Conservation (phyloP, 176 grass and related monocot genomes). For the Oropetium thomaeum region DNA sequence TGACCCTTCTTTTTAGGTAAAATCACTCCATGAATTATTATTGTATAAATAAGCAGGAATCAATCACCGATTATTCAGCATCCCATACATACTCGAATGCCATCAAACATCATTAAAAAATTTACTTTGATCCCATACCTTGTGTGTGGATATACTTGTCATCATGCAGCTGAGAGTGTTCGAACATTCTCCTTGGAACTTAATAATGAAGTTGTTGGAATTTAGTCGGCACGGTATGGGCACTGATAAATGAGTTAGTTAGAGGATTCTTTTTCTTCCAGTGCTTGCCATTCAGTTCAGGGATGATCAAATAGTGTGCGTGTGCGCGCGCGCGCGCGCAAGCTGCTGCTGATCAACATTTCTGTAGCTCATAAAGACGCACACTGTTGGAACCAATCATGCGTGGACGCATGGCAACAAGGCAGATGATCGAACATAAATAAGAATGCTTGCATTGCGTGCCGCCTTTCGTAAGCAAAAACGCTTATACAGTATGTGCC, state of each 20-base stretch:
- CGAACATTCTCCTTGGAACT: neutral
- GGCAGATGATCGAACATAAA: neutral
- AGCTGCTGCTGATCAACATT: neutral
- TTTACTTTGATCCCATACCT: neutral
- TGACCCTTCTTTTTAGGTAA: neutral
- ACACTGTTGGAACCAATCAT: neutral
- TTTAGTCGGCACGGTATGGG: neutral
- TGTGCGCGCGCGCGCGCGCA: too few relatives aligned
- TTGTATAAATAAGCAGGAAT: too few relatives aligned
- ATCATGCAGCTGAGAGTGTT: too few relatives aligned
- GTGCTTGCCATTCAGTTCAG: neutral
- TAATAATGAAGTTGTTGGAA: neutral
- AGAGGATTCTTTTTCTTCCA: neutral
- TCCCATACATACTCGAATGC: neutral
- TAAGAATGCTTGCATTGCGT: neutral
- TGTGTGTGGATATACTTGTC: too few relatives aligned
- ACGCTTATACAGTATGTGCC: too few relatives aligned
- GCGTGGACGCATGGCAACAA: neutral
- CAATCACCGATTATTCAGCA: neutral
- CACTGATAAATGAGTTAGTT: slow-evolving; percentile 29
- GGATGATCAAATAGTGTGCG: too few relatives aligned
- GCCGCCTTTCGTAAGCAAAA: too few relatives aligned
- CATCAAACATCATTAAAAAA: neutral
- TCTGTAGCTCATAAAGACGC: slow-evolving; percentile 25
- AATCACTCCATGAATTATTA: neutral